phyloP scores from a whole-genome alignment of 2,329 filamentous ascomycete species.

The Ploettnerulaceae sp. region DNA sequence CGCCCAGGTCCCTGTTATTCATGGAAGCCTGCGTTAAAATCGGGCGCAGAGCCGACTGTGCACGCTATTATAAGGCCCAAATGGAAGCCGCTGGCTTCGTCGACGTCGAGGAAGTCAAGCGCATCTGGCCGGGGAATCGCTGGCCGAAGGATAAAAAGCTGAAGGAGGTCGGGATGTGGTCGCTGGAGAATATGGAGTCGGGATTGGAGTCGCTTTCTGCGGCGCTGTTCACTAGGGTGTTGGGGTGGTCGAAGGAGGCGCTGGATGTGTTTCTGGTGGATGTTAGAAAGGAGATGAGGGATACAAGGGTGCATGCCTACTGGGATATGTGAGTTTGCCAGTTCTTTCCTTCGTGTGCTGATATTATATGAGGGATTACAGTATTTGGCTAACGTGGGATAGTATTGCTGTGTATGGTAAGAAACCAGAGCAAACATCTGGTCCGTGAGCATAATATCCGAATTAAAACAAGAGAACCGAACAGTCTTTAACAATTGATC shows the following conservation, averaged over 20 bases:
- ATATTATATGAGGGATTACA: too few relatives aligned
- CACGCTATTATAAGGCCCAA: conserved; percentile 28
- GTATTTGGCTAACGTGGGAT: too few relatives aligned
- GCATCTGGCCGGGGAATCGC: conserved; percentile 43
- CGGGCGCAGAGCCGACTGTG: neutral
- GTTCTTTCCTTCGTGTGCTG: too few relatives aligned
- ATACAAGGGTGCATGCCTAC: conserved; percentile 23
- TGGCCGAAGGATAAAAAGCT: conserved; percentile 45
- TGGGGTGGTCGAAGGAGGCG: conserved; percentile 21
- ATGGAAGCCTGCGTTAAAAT: conserved; percentile 1
- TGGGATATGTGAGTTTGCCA: conserved; percentile 13
- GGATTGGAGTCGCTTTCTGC: conserved; percentile 19
- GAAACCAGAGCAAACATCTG: too few relatives aligned
- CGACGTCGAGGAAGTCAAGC: conserved; percentile 37
- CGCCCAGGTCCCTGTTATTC: conserved; percentile 3
- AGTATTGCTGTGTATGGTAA: too few relatives aligned
- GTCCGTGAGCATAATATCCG: too few relatives aligned
- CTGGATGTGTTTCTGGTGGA: conserved; percentile 21
- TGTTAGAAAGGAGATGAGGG: conserved; percentile 19
- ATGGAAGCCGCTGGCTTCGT: conserved; percentile 38
- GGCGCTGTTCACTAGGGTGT: conserved; percentile 20
- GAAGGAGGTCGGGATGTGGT: conserved; percentile 37
- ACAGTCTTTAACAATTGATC: too few relatives aligned
- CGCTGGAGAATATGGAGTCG: conserved; percentile 8
- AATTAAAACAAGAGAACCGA: too few relatives aligned